These are phyloP conservation scores for Rhizopogon roseolus DNA, from an alignment of 768 basidiomycete species.

Conservation along the genomic window DNA sequence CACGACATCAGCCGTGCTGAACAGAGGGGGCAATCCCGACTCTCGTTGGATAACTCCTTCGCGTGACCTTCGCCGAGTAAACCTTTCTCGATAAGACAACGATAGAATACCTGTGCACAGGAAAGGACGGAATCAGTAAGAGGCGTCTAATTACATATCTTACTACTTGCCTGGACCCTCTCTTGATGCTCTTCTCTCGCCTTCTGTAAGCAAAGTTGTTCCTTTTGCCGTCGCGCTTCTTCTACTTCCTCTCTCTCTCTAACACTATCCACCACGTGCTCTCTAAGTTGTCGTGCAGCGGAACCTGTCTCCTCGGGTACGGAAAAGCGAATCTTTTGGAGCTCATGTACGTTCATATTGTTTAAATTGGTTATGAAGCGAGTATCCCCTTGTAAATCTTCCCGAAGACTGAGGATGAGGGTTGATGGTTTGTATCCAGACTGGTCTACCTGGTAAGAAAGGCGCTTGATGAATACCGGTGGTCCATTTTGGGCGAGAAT, in stretches of 20 bases:
- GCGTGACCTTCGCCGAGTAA: not conserved
- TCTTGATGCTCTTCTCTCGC: not conserved
- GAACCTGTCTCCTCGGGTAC: not conserved
- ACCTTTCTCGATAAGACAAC: not conserved
- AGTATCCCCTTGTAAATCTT: slow-evolving; percentile 2
- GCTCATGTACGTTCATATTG: slow-evolving; percentile 2
- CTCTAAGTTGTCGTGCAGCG: not conserved
- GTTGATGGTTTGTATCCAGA: slow-evolving; percentile 1
- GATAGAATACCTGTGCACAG: not conserved
- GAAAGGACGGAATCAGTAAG: not conserved
- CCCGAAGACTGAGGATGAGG: slow-evolving; percentile 3
- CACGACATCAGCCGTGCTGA: not conserved
- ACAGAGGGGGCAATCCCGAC: not conserved
- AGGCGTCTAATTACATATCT: not conserved
- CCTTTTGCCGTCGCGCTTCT: not conserved
- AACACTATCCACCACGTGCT: not conserved
- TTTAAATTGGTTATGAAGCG: slow-evolving; percentile 5
- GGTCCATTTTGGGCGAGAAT: no score
- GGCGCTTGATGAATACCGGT: not conserved
- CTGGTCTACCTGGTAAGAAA: slow-evolving; percentile 2
- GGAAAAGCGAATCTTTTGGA: not conserved
- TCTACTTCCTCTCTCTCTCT: not conserved
- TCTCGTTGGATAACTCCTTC: not conserved
- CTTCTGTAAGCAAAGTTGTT: not conserved
- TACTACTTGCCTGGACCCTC: not conserved